Percentiles rank a stretch among this genome's conserved stretches.
These are phyloP conservation scores for Amylocystis lapponica DNA, from an alignment of 768 basidiomycete genomes.

Conservation along the genomic window DNA sequence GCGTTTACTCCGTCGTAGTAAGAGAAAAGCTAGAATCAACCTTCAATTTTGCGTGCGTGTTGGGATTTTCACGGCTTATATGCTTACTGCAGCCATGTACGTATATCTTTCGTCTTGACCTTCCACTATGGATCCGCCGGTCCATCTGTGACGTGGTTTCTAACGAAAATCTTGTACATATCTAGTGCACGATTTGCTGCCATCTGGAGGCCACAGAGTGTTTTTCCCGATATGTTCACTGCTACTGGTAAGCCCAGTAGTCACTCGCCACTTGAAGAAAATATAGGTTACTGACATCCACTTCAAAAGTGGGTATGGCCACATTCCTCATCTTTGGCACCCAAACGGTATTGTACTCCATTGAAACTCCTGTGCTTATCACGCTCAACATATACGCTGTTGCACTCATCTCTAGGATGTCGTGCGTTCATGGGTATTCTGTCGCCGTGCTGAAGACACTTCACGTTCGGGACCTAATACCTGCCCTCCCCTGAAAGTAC, in stretches of 20 bases:
- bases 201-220: conserved; percentile 3
- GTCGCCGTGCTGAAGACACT: conserved; percentile 1
- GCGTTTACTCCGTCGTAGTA: conserved; percentile 12
- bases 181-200: conserved; percentile 6
- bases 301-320: conserved; percentile 16
- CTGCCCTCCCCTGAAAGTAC: conserved; percentile 1
- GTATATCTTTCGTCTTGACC: no score
- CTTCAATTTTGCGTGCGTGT: conserved; percentile 17
- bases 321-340: conserved; percentile 22
- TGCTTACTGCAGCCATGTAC: conserved; percentile 18
- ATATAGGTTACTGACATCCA: no score
- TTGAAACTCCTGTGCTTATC: no score
- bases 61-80: conserved; percentile 17
- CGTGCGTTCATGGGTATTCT: conserved; percentile 17
- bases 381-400: no score
- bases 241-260: conserved; percentile 20
- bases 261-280: no score
- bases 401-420: conserved; percentile 21
- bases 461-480: neutral
- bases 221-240: conserved; percentile 20
- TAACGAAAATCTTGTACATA: neutral
- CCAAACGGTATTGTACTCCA: conserved; percentile 16
- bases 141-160: no score
- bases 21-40: conserved; percentile 7
- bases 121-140: neutral